phyloP scores from a whole-genome alignment of 257 asterid species.

The Anisodus acutangulus region DNA sequence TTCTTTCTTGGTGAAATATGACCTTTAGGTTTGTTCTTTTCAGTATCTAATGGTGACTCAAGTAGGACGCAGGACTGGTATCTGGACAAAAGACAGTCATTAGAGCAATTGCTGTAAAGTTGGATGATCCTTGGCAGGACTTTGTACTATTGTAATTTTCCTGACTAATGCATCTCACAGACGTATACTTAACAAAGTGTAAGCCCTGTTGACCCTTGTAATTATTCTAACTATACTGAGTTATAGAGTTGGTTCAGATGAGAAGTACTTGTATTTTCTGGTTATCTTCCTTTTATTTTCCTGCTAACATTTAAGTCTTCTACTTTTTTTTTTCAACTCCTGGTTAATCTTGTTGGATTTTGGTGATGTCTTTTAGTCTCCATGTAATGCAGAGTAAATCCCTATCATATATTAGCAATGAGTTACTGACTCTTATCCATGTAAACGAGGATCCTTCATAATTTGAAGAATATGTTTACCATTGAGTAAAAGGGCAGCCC shows the following conservation, averaged over 20 bases:
- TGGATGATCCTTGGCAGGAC: conserved; percentile 48
- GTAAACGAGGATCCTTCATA: conserved; percentile 1
- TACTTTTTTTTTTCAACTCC: not conserved
- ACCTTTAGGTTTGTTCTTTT: conserved; percentile 19
- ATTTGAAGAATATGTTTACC: not conserved
- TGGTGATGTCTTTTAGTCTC: conserved; percentile 8
- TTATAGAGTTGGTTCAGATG: conserved; percentile 7
- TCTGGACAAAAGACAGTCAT: conserved; percentile 29
- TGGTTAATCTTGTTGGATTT: conserved; percentile 11
- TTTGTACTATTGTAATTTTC: conserved; percentile 48
- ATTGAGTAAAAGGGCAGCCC: too few species aligned
- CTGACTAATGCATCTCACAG: conserved; percentile 49
- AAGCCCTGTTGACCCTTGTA: conserved; percentile 42
- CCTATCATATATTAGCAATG: not conserved
- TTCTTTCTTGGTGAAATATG: conserved; percentile 11
- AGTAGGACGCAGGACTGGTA: conserved; percentile 28
- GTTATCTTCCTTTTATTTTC: conserved; percentile 7
- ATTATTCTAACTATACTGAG: conserved; percentile 21
- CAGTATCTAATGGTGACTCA: conserved; percentile 34
- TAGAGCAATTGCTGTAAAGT: conserved; percentile 37
- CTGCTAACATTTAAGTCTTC: conserved; percentile 6
- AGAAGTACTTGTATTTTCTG: conserved; percentile 18
- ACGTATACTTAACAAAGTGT: conserved; percentile 43
- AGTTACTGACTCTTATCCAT: not conserved
- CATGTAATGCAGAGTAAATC: not conserved